phyloP scores from a whole-genome alignment of 345 rosid genomes.

The Rhizophora apiculata region DNA sequence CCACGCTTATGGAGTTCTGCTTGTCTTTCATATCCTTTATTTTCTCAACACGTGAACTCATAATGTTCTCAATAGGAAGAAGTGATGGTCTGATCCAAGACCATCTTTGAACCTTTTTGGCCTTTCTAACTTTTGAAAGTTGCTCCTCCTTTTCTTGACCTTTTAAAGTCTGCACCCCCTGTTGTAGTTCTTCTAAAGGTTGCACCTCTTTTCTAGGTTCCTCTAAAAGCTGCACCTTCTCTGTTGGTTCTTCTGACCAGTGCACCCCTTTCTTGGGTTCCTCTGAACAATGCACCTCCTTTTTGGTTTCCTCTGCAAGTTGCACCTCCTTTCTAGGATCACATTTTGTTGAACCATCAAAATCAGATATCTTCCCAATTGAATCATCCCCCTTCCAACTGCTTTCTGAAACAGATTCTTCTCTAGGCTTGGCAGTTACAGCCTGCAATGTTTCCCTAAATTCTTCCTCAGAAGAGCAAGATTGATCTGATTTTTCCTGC shows the following conservation, averaged over 20 bases:
- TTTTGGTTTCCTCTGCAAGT: slow-evolving; percentile 4
- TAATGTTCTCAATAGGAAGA: slow-evolving; percentile 55
- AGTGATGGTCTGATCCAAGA: slow-evolving; percentile 61
- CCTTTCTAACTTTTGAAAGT: slow-evolving; percentile 39
- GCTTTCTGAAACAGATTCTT: slow-evolving; percentile 17
- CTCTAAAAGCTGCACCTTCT: neutral
- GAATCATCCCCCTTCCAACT: slow-evolving; percentile 27
- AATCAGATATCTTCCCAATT: slow-evolving; percentile 23
- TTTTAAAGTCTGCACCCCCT: slow-evolving; percentile 6
- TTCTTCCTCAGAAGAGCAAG: slow-evolving; percentile 28
- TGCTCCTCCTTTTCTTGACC: slow-evolving; percentile 32
- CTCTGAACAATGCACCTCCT: slow-evolving; percentile 4
- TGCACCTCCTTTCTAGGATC: slow-evolving; percentile 9
- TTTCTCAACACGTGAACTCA: slow-evolving; percentile 65
- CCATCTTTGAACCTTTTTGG: slow-evolving; percentile 47
- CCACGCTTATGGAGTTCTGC: slow-evolving; percentile 19
- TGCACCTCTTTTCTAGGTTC: slow-evolving; percentile 18
- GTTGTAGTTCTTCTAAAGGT: slow-evolving; percentile 13
- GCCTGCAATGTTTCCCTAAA: slow-evolving; percentile 19
- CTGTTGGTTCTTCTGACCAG: neutral
- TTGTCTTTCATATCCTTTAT: slow-evolving; percentile 31
- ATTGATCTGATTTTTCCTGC: slow-evolving; percentile 28
- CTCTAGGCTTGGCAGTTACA: slow-evolving; percentile 17
- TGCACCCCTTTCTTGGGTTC: neutral
- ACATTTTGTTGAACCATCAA: slow-evolving; percentile 32